Evolutionary conservation across 2,329 filamentous ascomycete genomes (phyloP).

Genomic region (Fusarium coicis): DNA sequence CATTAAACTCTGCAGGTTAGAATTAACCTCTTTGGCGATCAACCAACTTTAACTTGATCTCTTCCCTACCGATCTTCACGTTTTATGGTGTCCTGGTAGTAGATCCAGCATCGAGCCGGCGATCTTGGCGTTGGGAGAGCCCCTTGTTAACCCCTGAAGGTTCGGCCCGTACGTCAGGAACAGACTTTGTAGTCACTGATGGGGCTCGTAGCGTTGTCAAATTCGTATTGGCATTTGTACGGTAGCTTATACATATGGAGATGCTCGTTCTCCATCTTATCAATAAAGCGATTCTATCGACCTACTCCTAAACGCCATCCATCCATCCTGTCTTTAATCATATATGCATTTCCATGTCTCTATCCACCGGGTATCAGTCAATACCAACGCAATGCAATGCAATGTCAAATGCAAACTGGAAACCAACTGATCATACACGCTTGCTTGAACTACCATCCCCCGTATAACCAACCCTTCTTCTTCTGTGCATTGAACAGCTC

Average conservation of each 20-base stretch:
- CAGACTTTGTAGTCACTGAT: not conserved
- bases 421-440: not conserved
- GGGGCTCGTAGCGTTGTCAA: not conserved
- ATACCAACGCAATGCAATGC: not conserved
- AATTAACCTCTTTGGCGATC: not conserved
- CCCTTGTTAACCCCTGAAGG: not conserved
- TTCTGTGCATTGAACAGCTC: constrained; percentile 38
- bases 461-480: constrained; percentile 34
- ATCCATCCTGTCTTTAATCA: not conserved
- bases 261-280: not conserved
- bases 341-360: constrained; percentile 3
- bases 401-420: not conserved
- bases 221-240: not conserved
- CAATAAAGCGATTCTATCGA: not conserved
- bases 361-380: constrained; percentile 22
- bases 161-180: constrained; percentile 6
- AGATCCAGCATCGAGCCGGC: constrained; percentile 9
- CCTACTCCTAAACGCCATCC: constrained; percentile 24
- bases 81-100: not conserved
- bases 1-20: not conserved
- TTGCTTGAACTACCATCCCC: constrained; percentile 12
- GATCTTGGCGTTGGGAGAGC: not conserved
- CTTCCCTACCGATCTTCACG: not conserved
- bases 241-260: not conserved
- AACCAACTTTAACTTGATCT: not conserved